Conservation (phyloP, 371 early-diverging fungal genomes). For the Blakeslea trispora region DNA sequence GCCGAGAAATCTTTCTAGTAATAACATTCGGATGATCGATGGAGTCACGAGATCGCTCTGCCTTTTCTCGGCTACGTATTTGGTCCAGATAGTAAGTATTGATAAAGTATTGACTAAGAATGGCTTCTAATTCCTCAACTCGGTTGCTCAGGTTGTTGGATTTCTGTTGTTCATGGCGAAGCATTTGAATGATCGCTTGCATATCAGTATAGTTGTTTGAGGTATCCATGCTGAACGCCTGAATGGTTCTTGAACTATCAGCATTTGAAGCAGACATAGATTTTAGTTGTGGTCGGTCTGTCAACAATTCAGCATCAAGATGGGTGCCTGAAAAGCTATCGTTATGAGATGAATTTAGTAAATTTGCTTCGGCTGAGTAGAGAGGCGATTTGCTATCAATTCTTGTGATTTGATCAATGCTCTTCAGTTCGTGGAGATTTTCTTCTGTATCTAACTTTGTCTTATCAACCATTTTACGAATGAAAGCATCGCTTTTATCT, state of each 20-base stretch:
- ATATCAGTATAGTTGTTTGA: background rate
- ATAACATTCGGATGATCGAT: background rate
- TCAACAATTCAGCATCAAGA: too few relatives aligned
- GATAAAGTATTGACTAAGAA: constrained; percentile 42
- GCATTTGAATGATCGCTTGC: background rate
- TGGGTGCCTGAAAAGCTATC: background rate
- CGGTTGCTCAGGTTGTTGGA: constrained; percentile 20
- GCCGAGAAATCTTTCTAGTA: background rate
- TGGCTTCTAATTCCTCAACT: constrained; percentile 39
- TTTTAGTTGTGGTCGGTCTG: too few relatives aligned
- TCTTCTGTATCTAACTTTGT: background rate
- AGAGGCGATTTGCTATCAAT: background rate
- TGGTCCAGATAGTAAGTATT: constrained; percentile 42
- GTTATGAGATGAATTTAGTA: background rate
- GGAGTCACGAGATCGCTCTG: background rate
- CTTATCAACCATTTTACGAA: constrained; percentile 4
- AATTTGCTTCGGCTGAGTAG: constrained; percentile 3
- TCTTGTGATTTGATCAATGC: background rate
- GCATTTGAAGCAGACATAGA: too few relatives aligned
- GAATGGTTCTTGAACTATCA: background rate
- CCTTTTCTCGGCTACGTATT: constrained; percentile 17
- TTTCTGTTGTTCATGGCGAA: constrained; percentile 6
- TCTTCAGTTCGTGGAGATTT: background rate
- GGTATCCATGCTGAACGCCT: background rate
- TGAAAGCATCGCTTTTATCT: background rate